phyloP scores from a whole-genome alignment of 306 rosid genomes.

The Hylodesmum podocarpum region DNA sequence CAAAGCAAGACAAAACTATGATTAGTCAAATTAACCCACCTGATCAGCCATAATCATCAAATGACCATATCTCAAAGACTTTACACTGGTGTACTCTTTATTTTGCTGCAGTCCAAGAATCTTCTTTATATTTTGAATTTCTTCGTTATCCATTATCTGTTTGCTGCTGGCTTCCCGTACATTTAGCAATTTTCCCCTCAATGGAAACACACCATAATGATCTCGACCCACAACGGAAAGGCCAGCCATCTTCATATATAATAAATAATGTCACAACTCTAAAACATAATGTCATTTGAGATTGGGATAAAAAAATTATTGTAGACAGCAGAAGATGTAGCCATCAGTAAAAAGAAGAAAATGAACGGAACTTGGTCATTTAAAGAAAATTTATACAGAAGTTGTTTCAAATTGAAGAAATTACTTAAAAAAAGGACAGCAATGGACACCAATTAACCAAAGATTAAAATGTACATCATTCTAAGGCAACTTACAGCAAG shows the following conservation, averaged over 20 bases:
- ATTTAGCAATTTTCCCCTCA: constrained; percentile 90
- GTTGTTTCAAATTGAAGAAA: background rate
- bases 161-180: constrained; percentile 91
- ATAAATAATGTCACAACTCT: constrained; percentile 2
- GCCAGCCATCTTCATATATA: constrained; percentile 78
- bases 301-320: background rate
- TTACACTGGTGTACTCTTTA: constrained; percentile 63
- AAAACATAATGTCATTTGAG: background rate
- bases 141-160: constrained; percentile 81
- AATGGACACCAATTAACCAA: background rate
- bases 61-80: constrained; percentile 91
- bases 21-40: constrained; percentile 41
- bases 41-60: constrained; percentile 99
- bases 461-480: background rate
- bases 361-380: background rate
- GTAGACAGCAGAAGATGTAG: background rate
- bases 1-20: background rate
- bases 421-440: too few species aligned
- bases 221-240: constrained; percentile 92
- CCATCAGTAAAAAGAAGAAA: background rate
- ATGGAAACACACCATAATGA: constrained; percentile 88
- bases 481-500: constrained; percentile 72
- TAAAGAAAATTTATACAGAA: background rate
- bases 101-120: constrained; percentile 94
- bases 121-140: constrained; percentile 84